Evolutionary conservation across 164 flowering plant species (phyloP).

Genomic region (Tetrastigma voinierianum): DNA sequence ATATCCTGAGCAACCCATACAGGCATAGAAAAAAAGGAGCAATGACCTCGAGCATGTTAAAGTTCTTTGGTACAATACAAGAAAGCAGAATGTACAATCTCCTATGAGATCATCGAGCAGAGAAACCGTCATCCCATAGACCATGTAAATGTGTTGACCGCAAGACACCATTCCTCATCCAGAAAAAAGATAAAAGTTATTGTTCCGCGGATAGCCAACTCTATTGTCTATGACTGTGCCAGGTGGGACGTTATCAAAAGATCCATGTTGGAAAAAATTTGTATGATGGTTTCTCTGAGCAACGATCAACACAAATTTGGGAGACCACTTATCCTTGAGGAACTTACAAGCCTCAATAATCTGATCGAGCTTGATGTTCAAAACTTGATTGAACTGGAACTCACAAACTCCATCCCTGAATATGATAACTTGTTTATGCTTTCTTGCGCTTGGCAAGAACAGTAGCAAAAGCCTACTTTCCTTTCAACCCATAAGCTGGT

Average conservation of each 20-base stretch:
- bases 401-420: no score
- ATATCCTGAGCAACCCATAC: slow-evolving; percentile 52
- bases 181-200: slow-evolving; percentile 87
- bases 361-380: no score
- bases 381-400: no score
- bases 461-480: no score
- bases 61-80: slow-evolving; percentile 85
- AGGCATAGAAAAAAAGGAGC: slow-evolving; percentile 63
- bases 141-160: slow-evolving; percentile 81
- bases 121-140: slow-evolving; percentile 69
- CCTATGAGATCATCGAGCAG: slow-evolving; percentile 74
- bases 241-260: slow-evolving; percentile 86
- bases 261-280: no score
- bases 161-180: slow-evolving; percentile 87
- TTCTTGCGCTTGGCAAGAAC: no score
- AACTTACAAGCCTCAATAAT: slow-evolving; percentile 93
- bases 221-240: slow-evolving; percentile 73
- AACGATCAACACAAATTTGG: slow-evolving; percentile 66
- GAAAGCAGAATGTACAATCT: slow-evolving; percentile 75
- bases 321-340: slow-evolving; percentile 66
- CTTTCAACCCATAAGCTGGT: no score
- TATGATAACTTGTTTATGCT: no score
- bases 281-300: slow-evolving; percentile 95
- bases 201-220: slow-evolving; percentile 73
- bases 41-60: no score